A percentile compares a stretch with the other conserved stretches of the same genome.
phyloP scores from a whole-genome alignment of 352 stramenopile genomes.

The Aphanomyces stellatus region DNA sequence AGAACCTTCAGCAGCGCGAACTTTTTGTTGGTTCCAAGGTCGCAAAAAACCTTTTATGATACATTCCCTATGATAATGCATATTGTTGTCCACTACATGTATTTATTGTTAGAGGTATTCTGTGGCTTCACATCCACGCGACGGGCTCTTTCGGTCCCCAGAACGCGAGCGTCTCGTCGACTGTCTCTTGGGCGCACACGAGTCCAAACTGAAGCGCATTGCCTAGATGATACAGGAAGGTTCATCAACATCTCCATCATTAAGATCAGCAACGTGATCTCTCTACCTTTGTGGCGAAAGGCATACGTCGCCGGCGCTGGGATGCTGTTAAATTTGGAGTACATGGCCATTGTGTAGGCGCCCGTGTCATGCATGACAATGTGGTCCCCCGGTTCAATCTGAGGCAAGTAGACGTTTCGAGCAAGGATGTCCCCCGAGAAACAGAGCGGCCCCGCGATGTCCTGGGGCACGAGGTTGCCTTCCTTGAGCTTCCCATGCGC shows the following conservation, averaged over 20 bases:
- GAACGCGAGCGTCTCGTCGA: conserved; percentile 53
- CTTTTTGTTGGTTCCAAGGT: too few relatives aligned
- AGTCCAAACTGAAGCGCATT: conserved; percentile 17
- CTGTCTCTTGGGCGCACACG: conserved; percentile 55
- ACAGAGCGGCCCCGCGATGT: conserved; percentile 88
- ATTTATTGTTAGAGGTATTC: too few relatives aligned
- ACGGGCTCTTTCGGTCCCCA: conserved; percentile 40
- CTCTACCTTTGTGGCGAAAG: not conserved
- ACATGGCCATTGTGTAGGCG: conserved; percentile 83
- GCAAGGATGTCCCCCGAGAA: conserved; percentile 89
- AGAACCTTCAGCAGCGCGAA: too few relatives aligned
- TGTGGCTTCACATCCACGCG: not conserved
- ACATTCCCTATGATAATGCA: too few relatives aligned
- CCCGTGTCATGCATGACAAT: conserved; percentile 84
- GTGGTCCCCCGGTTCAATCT: conserved; percentile 62
- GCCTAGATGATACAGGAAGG: too few relatives aligned
- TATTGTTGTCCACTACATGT: too few relatives aligned
- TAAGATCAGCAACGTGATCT: not conserved
- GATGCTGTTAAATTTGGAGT: conserved; percentile 85
- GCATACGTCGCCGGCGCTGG: conserved; percentile 53
- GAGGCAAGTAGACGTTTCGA: conserved; percentile 55
- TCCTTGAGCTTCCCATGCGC: conserved; percentile 40
- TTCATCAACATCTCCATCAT: too few relatives aligned
- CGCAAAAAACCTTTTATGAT: too few relatives aligned
- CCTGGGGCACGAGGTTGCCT: conserved; percentile 41